These are phyloP conservation scores for Asterochloris erici DNA, from an alignment of 139 green algal genomes.

Conservation along the genomic window DNA sequence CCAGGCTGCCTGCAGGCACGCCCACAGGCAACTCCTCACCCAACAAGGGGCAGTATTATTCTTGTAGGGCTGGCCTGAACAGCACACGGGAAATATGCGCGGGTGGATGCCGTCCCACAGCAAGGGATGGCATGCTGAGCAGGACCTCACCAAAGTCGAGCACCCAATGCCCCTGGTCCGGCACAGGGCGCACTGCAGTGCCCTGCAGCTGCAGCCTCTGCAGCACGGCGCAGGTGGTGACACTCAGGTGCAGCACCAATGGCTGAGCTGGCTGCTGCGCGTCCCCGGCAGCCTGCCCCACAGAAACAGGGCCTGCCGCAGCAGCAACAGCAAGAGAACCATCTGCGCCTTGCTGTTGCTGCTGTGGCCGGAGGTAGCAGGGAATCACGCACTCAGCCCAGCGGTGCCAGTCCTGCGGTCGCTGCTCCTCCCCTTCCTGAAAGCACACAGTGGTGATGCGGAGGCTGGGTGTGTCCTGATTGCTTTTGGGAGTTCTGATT, in stretches of 20 bases:
- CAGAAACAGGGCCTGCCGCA: background rate
- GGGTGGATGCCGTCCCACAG: background rate
- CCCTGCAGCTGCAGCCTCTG: background rate
- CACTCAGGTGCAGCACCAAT: constrained; percentile 1
- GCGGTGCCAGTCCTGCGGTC: background rate
- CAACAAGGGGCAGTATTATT: background rate
- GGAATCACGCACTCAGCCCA: background rate
- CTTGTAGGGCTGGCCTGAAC: background rate
- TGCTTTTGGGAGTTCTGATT: background rate
- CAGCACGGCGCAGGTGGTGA: constrained; percentile 10
- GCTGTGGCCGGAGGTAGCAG: constrained; percentile 7
- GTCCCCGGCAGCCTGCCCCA: no score
- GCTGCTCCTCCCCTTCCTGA: background rate
- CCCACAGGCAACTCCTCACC: background rate
- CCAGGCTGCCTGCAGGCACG: background rate
- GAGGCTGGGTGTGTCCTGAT: no score
- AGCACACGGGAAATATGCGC: background rate
- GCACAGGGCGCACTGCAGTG: background rate
- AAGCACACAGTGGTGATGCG: background rate
- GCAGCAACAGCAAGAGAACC: background rate
- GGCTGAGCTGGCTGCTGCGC: background rate
- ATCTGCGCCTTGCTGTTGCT: background rate
- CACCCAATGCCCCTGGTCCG: constrained; percentile 3
- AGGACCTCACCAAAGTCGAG: background rate
- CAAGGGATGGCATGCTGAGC: background rate